Evolutionary conservation across 1,284 basidiomycete genomes (phyloP).

Genomic region (Mixia osmundae): DNA sequence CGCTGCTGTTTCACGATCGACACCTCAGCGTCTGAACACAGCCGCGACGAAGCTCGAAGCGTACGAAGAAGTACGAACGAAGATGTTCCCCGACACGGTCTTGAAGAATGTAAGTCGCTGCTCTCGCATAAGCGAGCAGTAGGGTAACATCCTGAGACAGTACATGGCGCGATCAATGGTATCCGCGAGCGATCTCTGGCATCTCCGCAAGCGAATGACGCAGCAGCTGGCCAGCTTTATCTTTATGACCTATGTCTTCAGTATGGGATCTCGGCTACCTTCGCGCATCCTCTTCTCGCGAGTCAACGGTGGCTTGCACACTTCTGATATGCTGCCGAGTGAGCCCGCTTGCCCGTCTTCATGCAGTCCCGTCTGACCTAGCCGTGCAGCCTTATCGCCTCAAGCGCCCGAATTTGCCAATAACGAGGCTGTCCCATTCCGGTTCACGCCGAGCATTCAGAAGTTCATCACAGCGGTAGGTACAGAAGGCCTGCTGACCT

Average conservation of each 20-base stretch:
- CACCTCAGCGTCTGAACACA: constrained; percentile 1
- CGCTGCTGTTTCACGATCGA: constrained; percentile 9
- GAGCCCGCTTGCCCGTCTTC: constrained; percentile 15
- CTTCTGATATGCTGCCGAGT: constrained; percentile 76
- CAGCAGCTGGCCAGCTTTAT: constrained; percentile 65
- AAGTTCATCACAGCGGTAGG: constrained; percentile 70
- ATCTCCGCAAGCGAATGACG: constrained; percentile 92
- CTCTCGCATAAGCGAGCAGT: not conserved
- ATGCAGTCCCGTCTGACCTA: not conserved
- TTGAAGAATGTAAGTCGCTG: constrained; percentile 42
- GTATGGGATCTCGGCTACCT: constrained; percentile 60
- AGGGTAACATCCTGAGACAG: constrained; percentile 25
- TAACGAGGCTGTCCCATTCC: constrained; percentile 80
- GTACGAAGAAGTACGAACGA: constrained; percentile 66
- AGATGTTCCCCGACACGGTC: constrained; percentile 76
- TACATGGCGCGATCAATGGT: constrained; percentile 77
- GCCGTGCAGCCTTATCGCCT: constrained; percentile 24
- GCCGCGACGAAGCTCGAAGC: constrained; percentile 34
- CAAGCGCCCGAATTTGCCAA: constrained; percentile 17
- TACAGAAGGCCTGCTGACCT: constrained; percentile 69
- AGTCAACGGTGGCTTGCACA: constrained; percentile 64
- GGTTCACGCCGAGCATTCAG: constrained; percentile 91
- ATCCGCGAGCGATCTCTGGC: constrained; percentile 70
- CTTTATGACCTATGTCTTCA: constrained; percentile 82
- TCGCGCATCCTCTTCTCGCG: constrained; percentile 71